Conservation (phyloP, 768 basidiomycete species). For the Boletus subparvulus region DNA sequence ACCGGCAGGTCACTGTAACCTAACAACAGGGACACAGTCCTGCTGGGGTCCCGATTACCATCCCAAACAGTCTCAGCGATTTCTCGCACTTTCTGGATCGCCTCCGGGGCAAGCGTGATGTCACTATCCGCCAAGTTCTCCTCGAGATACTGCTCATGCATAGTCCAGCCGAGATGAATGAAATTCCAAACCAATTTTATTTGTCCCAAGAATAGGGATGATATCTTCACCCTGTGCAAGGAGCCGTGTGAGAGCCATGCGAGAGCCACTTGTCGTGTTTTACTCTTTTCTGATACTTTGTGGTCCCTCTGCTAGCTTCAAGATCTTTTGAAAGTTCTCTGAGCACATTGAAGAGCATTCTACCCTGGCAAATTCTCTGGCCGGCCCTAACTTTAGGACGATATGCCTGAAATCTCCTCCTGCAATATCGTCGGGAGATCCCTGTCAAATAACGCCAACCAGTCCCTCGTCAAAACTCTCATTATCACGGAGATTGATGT, state of each 20-base stretch:
- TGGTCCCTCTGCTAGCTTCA: constrained; percentile 37
- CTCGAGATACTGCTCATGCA: constrained; percentile 36
- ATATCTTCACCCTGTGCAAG: constrained; percentile 39
- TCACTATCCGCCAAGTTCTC: constrained; percentile 43
- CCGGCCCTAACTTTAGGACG: constrained; percentile 22
- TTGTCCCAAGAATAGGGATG: constrained; percentile 43
- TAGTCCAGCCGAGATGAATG: background rate
- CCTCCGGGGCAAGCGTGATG: constrained; percentile 37
- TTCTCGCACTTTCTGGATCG: constrained; percentile 36
- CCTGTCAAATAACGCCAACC: constrained; percentile 12
- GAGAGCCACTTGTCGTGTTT: constrained; percentile 38
- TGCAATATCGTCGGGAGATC: constrained; percentile 34
- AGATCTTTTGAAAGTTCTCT: constrained; percentile 47
- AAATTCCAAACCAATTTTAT: constrained; percentile 17
- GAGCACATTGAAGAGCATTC: constrained; percentile 22
- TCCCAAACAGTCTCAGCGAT: constrained; percentile 34
- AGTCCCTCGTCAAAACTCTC: background rate
- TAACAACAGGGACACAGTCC: background rate
- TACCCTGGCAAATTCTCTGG: background rate
- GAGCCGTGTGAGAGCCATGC: constrained; percentile 43
- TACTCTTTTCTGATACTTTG: constrained; percentile 34
- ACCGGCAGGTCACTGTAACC: constrained; percentile 23
- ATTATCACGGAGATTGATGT: background rate
- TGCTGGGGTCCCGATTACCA: constrained; percentile 28
- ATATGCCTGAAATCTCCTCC: constrained; percentile 24